Evolutionary conservation across 768 basidiomycete genomes (phyloP).

Genomic region (Dioszegia crocea): DNA sequence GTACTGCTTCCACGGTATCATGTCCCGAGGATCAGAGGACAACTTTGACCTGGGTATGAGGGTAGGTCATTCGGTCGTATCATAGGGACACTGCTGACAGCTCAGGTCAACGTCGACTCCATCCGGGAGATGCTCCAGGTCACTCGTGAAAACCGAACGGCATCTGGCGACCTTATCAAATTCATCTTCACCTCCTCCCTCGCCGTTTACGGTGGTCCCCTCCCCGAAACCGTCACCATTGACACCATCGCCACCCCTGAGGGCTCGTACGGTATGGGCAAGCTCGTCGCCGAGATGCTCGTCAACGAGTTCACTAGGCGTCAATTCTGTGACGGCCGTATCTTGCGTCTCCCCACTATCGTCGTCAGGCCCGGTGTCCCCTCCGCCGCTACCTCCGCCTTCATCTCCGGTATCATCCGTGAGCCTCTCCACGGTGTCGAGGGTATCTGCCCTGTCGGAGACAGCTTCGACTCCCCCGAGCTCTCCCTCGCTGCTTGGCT

Average conservation of each 20-base stretch:
- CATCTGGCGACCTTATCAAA: conserved; percentile 50
- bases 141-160: conserved; percentile 26
- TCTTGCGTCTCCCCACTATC: conserved; percentile 62
- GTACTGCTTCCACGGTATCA: conserved; percentile 51
- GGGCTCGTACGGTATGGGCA: conserved; percentile 60
- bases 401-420: conserved; percentile 61
- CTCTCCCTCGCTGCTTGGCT: conserved; percentile 45
- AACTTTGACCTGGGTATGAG: conserved; percentile 50
- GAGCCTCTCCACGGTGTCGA: conserved; percentile 58
- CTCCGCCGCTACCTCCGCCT: conserved; percentile 58
- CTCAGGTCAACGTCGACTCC: conserved; percentile 59
- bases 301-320: conserved; percentile 62
- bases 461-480: conserved; percentile 38
- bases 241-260: conserved; percentile 59
- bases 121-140: conserved; percentile 53
- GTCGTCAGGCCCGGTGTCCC: conserved; percentile 60
- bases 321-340: conserved; percentile 60
- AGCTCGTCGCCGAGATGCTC: conserved; percentile 58
- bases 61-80: conserved; percentile 16
- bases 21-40: conserved; percentile 48
- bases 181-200: conserved; percentile 62
- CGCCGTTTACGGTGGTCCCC: conserved; percentile 61
- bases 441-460: conserved; percentile 56
- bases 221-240: conserved; percentile 53
- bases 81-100: not conserved